Evolutionary conservation across 2,329 filamentous ascomycete genomes (phyloP), one percentile per base, ranked within the genome.

Genomic region (Colletotrichum noveboracense): DNA sequence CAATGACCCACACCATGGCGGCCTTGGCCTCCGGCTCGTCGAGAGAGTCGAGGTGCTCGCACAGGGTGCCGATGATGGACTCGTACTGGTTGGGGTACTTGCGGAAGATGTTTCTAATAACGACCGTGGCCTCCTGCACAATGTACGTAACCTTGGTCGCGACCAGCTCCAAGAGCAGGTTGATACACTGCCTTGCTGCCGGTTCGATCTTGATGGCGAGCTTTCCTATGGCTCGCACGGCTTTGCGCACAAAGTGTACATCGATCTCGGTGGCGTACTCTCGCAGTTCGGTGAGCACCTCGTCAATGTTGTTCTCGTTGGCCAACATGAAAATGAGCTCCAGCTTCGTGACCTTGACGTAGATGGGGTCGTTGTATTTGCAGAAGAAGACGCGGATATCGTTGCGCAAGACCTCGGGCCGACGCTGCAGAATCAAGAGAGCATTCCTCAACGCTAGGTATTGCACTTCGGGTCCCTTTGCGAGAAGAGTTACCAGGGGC

Each of bases 321-420:
- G 97, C 97, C 76, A 99, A 91, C 97, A 98, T 99, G 85, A 99
- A 99, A 79, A 99, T 98, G 80, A 99, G 91, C 86, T 99, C 97
- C 66, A 99, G 90, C 86, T 99, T 99, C 18, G 97, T 99, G 67
- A 99, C 97, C 85, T 99, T 99, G 86, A 99, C 97, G 84, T 98
- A 99, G 78, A 99, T 99, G 0, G 97, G 97, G 82, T 99, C 97
- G 84, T 99, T 99, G 86, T 99, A 99, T 89, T 99, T 99, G 92
- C 97, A 99, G 86, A 99, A 99, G 87, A 99, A 99, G 36, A 99
- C 97, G 62, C 97, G 93, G 77, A 99, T 98, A 84, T 99, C 97
- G 85, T 98, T 98, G 78, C 96, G 92, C 70, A 99, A 86, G 10
- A 99, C 96, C 81, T 98, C 97, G 0, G 97, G 97, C 71, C 96